Base-by-base conservation (phyloP, 2,329 filamentous ascomycete species). In the Ophiostoma angusticollis region DNA sequence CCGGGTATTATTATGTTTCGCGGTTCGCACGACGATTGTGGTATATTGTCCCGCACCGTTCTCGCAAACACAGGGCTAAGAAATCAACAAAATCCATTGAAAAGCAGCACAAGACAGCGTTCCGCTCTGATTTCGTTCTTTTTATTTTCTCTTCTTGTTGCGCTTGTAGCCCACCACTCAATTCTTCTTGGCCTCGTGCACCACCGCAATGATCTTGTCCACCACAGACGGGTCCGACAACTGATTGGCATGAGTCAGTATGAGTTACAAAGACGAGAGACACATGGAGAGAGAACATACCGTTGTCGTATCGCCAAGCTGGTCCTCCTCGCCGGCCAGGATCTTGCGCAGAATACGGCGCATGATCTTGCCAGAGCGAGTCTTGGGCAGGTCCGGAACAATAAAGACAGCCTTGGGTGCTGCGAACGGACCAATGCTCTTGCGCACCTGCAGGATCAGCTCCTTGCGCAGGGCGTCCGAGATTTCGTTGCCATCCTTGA, bases 331-430 rank as follows among this genome's bases (percentile, higher is more conserved):
- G 25, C 89, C 89, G 13, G 87, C 87, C 50, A 98, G 64, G 55
- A 98, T 93, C 84, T 98, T 98, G 53, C 91, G 75, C 67, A 98
- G 64, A 56, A 98, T 93, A 48, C 91, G 79, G 47, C 91, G 76
- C 91, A 98, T 98, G 56, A 98, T 98, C 80, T 98, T 98, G 49
- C 91, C 91, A 51, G 84, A 93, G 51, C 91, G 74, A 27, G 91
- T 98, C 78, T 98, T 96, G 53, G 91, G 91, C 48, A 98, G 73
- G 58, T 98, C 91, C 3, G 86, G 81, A 31, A 98, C 83, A 39
- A 93, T 75, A 58, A 78, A 91, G 47, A 98, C 80, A 16, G 81
- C 82, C 70, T 96, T 98, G 47, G 91, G 91, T 23, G 91, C 87
- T 4, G 91, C 91, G 57, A 98, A 98, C 4, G 91, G 91, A 11